Conservation (phyloP, 2,329 filamentous ascomycete genomes). For the Paraphaeosphaeria minitans region DNA sequence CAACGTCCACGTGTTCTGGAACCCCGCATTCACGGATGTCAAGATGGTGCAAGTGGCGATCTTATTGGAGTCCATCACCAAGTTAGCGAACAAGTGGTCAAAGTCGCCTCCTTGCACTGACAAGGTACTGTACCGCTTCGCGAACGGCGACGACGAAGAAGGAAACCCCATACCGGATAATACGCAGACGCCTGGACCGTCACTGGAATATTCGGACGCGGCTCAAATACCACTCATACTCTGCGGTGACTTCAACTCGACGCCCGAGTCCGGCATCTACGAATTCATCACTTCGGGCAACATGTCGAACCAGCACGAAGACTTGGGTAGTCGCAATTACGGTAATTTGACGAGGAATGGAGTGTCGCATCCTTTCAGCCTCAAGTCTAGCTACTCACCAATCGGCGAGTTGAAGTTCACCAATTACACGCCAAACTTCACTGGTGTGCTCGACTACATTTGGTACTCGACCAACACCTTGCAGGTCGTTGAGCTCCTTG, state of each 20-base stretch:
- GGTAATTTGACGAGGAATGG: conserved; percentile 91
- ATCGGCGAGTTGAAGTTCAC: conserved; percentile 90
- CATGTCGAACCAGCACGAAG: conserved; percentile 77
- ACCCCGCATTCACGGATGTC: conserved; percentile 86
- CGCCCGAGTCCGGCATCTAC: conserved; percentile 84
- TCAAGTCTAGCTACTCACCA: conserved; percentile 86
- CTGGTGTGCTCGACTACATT: conserved; percentile 92
- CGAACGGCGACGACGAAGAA: conserved; percentile 56
- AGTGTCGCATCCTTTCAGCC: conserved; percentile 91
- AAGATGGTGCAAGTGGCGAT: conserved; percentile 97
- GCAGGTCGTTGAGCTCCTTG: conserved; percentile 81
- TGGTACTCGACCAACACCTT: conserved; percentile 95
- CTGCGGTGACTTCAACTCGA: conserved; percentile 96
- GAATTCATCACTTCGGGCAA: conserved; percentile 83
- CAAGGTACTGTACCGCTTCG: conserved; percentile 63
- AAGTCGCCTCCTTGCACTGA: conserved; percentile 80
- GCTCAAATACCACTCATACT: conserved; percentile 89
- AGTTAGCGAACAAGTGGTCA: conserved; percentile 83
- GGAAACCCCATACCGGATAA: conserved; percentile 56
- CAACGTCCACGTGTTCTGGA: conserved; percentile 95
- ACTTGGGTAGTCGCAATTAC: conserved; percentile 81
- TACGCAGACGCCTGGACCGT: conserved; percentile 72
- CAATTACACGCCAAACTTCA: conserved; percentile 95
- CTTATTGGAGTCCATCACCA: conserved; percentile 87
- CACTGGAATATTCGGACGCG: conserved; percentile 82